Base-by-base conservation (phyloP, 371 early-diverging fungal genomes). In the Apophysomyces trapeziformis region DNA sequence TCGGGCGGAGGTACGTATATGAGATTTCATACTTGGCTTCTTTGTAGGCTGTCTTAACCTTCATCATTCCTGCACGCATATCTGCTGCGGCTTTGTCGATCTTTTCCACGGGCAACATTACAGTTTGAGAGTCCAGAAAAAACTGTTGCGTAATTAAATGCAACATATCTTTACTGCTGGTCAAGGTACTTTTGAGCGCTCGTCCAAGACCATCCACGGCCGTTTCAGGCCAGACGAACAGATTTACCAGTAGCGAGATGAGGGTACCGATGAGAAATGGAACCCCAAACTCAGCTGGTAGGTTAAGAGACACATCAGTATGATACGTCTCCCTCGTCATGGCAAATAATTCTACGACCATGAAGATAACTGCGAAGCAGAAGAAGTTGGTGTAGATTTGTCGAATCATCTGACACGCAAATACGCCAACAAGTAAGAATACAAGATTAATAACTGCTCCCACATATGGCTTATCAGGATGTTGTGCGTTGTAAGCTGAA, bases 21-120 rank as follows among this genome's bases (percentile, higher is more conserved):
- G 84, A 84, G 8, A 80, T 67, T 61, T 84, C 84, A 38, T 81
- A 81, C 56, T 80, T 80, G 5, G 84, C 77, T 61, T 84, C 84
- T 1, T 67, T 66, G 43, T 84, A 84, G 2, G 81, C 81, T 14
- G 78, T 61, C 43, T 79, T 77, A 18, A 84, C 79, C 58, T 84
- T 80, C n/a, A 77, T 73, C 73, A 79, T 76, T 1, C 78, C 78
- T 2, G 58, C 66, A 32, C 84, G 65, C 78, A 83, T 76, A 16
- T 74, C 72, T 16, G 68, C 65, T 0, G 80, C 69, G 7, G 72
- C 67, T 39, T 61, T 67, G 62, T 78, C 71, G 1, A 80, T 73
- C 0, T 65, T 69, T 2, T 75, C 74, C 18, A 67, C 77, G 4
- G 76, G 58, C 0, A 78, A 63, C 57, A 74, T 61, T 0, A 75